Evolutionary conservation across 2,329 filamentous ascomycete species (phyloP), one percentile per base, ranked within the genome.

Genomic region (Rhynchosporium secalis): DNA sequence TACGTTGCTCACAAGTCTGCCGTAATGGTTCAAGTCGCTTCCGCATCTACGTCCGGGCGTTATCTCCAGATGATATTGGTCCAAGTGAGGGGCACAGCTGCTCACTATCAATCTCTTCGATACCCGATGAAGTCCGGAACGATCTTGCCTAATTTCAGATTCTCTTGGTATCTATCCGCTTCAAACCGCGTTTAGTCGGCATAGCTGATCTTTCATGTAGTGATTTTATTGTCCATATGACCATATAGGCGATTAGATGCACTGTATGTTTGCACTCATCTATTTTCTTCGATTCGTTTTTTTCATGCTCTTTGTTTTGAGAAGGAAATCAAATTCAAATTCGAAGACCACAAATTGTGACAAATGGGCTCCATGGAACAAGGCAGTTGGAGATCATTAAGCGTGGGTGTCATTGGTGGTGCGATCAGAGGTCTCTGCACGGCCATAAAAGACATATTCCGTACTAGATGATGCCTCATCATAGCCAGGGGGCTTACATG

Each of bases 391-490:
- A 58, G 54, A 20, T 58, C 47, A 54, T 54, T 70, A 51, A 61
- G 66, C 36, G 49, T 69, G 8, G 65, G 67, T 2, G 56, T 70
- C 31, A 63, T 68, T 62, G 68, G 66, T 3, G 66, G 66, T 47
- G 68, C 63, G 36, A 66, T 68, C 66, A 83, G 82, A 29, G 83
- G 83, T 45, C 73, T 85, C 54, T 78, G 77, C 15, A 76, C 76
- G 2, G 79, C 80, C 0, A 80, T 82, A 20, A 20, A 20, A 20
- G 20, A 20, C 20, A 20, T 20, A 20, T 20, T 20, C 20, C 20
- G 20, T 2, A 12, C 8, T n/a, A 41, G 51, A 87, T 87, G 84
- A 84, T 89, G 82, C 86, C 86, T 1, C 81, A 90, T 69, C 87
- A 89, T 71, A 86, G 83, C 61, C 87, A 90, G 72, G 87, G 76